Base-by-base conservation (phyloP, 2,329 filamentous ascomycete species). In the Geosmithia flava region DNA sequence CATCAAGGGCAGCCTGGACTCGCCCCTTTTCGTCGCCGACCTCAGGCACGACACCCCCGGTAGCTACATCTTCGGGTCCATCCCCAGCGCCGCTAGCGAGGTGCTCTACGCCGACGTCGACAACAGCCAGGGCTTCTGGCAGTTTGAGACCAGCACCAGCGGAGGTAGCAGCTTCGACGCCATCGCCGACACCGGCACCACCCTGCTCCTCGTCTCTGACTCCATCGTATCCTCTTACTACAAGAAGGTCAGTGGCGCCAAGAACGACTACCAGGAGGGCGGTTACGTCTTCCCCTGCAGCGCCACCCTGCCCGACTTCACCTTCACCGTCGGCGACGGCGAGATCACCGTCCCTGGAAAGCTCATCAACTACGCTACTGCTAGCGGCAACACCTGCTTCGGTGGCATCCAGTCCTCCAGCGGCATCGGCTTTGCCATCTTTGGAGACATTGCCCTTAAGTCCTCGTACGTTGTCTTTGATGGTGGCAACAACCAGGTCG, bases 171-270 rank as follows among this genome's bases (percentile, higher is more conserved):
- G n/a, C 42, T 68, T 69, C 20, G 67, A 67, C 0, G 74, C 71
- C 54, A 85, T 87, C 60, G 78, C 79, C 56, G 83, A 87, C 65
- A 87, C 83, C 2, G 83, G 83, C 48, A 86, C 83, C 49, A 81
- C 81, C 1, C 76, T 87, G 29, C 63, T 85, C 48, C 70, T 83
- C 53, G 62, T 82, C 17, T 76, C 78, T 23, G 59, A 70, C 48
- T 54, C 59, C 30, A 67, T 82, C 50, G 73, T 78, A 52, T 54
- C 62, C 1, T 70, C 67, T 41, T 86, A 85, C 70, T 87, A 84
- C 67, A 58, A 59, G 37, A 59, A 76, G 51, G 71, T 86, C 51
- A 48, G 56, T 7, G 73, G 76, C 3, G 69, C 82, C 0, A 53
- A 64, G 44, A 58, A 76, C 53, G 66, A 70, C 56, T 23, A 51